Evolutionary conservation across 345 rosid species (phyloP).

Genomic region (Salix brachista): DNA sequence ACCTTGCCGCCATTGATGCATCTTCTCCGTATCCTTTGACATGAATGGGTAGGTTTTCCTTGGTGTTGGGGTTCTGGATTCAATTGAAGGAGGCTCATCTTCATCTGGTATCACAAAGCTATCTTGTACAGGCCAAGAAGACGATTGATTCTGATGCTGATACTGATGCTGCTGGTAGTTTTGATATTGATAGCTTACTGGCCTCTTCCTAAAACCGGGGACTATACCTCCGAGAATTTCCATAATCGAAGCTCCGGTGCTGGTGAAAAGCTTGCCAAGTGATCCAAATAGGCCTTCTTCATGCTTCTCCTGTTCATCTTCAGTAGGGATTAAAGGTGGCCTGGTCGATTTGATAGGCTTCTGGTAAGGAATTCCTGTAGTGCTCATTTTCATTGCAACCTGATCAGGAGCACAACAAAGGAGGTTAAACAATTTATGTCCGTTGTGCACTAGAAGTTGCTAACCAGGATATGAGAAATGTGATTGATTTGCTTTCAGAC

Average conservation of each 20-base stretch:
- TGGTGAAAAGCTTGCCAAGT: constrained; percentile 48
- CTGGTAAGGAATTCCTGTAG: constrained; percentile 37
- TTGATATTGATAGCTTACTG: constrained; percentile 32
- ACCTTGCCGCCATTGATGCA: constrained; percentile 83
- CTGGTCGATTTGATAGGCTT: constrained; percentile 53
- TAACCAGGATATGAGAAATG: background rate
- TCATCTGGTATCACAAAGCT: constrained; percentile 66
- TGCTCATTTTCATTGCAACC: constrained; percentile 21
- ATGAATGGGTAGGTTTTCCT: constrained; percentile 86
- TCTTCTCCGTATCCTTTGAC: constrained; percentile 90
- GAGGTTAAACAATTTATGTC: constrained; percentile 1
- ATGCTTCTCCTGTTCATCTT: constrained; percentile 63
- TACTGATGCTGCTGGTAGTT: constrained; percentile 15
- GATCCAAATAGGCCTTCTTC: constrained; percentile 77
- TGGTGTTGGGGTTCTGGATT: constrained; percentile 77
- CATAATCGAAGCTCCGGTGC: constrained; percentile 44
- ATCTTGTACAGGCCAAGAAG: constrained; percentile 65
- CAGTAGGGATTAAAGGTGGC: constrained; percentile 70
- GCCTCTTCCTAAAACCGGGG: constrained; percentile 56
- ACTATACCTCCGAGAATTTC: constrained; percentile 68
- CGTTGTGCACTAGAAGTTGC: background rate
- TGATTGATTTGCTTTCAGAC: background rate
- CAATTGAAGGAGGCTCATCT: constrained; percentile 85
- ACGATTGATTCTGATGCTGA: constrained; percentile 33
- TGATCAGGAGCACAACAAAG: constrained; percentile 28